phyloP scores from a whole-genome alignment of 495 filamentous ascomycete genomes.

The Saxophila tyrrhenica region DNA sequence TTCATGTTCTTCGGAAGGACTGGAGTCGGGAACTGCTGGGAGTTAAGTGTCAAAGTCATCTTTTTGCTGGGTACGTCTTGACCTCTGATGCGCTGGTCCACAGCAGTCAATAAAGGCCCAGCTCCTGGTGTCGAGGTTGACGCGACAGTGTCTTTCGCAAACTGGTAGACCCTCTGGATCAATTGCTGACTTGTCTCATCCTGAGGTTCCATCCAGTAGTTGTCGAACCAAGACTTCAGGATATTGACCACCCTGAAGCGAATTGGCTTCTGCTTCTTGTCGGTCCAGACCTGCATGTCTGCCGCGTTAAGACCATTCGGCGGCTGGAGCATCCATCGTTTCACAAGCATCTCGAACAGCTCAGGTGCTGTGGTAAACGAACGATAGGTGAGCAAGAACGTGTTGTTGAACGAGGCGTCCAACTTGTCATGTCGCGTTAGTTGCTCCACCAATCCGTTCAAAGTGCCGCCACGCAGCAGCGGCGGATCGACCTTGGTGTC shows the following conservation, averaged over 20 bases:
- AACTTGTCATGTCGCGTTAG: constrained; percentile 90
- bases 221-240: constrained; percentile 94
- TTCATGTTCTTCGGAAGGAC: constrained; percentile 99
- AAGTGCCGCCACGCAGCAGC: constrained; percentile 72
- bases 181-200: constrained; percentile 74
- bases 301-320: constrained; percentile 64
- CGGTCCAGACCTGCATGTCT: constrained; percentile 80
- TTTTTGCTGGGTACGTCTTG: constrained; percentile 80
- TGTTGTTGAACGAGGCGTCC: constrained; percentile 92
- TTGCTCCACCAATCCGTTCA: constrained; percentile 88
- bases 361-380: constrained; percentile 88
- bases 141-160: constrained; percentile 84
- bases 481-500: constrained; percentile 65
- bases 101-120: constrained; percentile 61
- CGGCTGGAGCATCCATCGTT: constrained; percentile 84
- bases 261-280: constrained; percentile 90
- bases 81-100: constrained; percentile 77
- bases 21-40: constrained; percentile 59
- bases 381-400: constrained; percentile 90
- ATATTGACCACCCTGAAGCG: constrained; percentile 95
- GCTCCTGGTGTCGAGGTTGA: constrained; percentile 85
- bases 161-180: constrained; percentile 76
- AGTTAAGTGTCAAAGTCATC: constrained; percentile 72
- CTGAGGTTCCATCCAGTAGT: constrained; percentile 93
- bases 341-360: constrained; percentile 83